Conservation (phyloP, 2,329 filamentous ascomycete genomes). For the Clarireedia monteithiana region DNA sequence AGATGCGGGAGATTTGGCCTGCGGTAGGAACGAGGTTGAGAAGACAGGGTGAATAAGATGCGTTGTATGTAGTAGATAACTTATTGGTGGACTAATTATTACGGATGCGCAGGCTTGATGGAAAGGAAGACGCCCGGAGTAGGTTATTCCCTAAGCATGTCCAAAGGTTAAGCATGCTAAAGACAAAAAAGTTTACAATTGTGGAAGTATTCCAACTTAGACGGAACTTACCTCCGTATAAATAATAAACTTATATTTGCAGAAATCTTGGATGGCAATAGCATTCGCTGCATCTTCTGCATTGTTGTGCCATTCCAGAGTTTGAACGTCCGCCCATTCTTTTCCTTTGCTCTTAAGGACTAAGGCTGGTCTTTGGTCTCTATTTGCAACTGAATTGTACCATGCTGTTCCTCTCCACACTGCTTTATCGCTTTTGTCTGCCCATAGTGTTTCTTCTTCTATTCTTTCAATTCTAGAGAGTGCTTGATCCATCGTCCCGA, state of each 20-base stretch:
- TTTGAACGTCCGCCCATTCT: constrained; percentile 42
- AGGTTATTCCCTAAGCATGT: constrained; percentile 36
- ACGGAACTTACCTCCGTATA: constrained; percentile 36
- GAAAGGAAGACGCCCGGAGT: constrained; percentile 44
- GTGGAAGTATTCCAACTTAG: neutral
- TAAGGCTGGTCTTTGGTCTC: constrained; percentile 19
- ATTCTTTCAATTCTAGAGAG: constrained; percentile 31
- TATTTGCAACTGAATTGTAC: constrained; percentile 34
- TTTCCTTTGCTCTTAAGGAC: constrained; percentile 24
- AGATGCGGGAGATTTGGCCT: neutral
- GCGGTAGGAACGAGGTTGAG: constrained; percentile 26
- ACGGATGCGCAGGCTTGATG: constrained; percentile 43
- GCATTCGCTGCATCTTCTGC: constrained; percentile 36
- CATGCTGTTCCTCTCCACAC: constrained; percentile 45
- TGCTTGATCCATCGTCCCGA: constrained; percentile 36
- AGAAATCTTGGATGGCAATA: constrained; percentile 42
- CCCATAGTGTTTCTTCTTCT: constrained; percentile 28
- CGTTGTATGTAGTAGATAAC: constrained; percentile 43
- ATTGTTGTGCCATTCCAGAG: constrained; percentile 27
- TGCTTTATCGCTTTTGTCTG: constrained; percentile 35
- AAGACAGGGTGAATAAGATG: constrained; percentile 40
- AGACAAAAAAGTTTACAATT: neutral
- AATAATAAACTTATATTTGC: constrained; percentile 42
- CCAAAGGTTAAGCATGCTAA: neutral
- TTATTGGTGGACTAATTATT: constrained; percentile 39